These are phyloP conservation scores for Quercus tomentella DNA, from an alignment of 331 rosid species.

Conservation along the genomic window DNA sequence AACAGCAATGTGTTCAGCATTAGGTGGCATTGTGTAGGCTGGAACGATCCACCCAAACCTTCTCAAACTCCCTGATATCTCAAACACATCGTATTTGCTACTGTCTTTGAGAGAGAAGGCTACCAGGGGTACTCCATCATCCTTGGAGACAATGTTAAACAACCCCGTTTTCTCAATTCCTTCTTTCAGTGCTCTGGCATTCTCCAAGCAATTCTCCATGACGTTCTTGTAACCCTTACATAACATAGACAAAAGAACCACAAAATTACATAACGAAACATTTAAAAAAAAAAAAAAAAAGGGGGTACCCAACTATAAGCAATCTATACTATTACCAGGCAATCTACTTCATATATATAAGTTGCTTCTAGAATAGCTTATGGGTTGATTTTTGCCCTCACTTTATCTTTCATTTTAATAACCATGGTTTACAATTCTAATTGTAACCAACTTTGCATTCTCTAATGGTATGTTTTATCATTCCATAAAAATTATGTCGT, in stretches of 20 bases:
- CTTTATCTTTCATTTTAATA: no score
- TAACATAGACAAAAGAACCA: not conserved
- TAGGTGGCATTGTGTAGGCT: constrained; percentile 78
- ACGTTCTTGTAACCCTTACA: constrained; percentile 68
- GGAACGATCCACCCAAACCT: constrained; percentile 87
- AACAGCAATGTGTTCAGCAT: constrained; percentile 61
- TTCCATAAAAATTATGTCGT: no score
- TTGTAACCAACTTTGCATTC: no score
- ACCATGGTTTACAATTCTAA: no score
- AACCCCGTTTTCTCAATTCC: constrained; percentile 58
- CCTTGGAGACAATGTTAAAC: constrained; percentile 71
- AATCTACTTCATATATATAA: not conserved
- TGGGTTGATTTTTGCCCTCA: no score
- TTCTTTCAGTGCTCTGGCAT: constrained; percentile 49
- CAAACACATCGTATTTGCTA: constrained; percentile 65
- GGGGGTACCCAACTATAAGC: not conserved
- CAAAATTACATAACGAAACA: not conserved
- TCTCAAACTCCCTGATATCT: constrained; percentile 61
- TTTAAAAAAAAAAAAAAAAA: not conserved
- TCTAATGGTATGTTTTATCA: no score
- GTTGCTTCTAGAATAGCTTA: no score
- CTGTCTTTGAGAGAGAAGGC: constrained; percentile 80
- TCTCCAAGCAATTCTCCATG: constrained; percentile 71
- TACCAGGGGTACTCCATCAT: constrained; percentile 74
- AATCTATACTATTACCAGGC: not conserved